phyloP scores from a whole-genome alignment of 2,329 filamentous ascomycete genomes.

The Clathrospora elynae region DNA sequence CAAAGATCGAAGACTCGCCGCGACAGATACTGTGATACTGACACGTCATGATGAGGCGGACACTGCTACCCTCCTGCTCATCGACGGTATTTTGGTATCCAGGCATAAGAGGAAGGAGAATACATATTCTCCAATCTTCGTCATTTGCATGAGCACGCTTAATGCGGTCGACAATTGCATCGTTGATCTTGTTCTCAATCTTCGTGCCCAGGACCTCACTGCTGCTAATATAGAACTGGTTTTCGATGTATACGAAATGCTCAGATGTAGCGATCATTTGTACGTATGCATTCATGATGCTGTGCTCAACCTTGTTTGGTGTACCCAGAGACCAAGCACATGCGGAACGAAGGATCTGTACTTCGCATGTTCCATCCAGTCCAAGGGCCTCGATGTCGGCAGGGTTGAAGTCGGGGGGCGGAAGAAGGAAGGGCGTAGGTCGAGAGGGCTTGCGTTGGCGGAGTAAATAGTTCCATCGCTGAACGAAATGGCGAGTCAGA shows the following conservation, averaged over 20 bases:
- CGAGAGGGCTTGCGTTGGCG: constrained; percentile 90
- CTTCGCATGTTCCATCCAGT: constrained; percentile 90
- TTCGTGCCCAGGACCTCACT: constrained; percentile 85
- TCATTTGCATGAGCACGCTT: constrained; percentile 80
- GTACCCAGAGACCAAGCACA: constrained; percentile 91
- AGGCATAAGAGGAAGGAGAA: constrained; percentile 95
- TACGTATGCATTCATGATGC: constrained; percentile 93
- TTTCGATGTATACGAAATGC: constrained; percentile 98
- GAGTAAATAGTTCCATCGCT: constrained; percentile 96
- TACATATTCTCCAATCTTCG: constrained; percentile 87
- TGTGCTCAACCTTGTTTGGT: constrained; percentile 81
- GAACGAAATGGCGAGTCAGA: constrained; percentile 92
- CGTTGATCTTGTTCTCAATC: constrained; percentile 91
- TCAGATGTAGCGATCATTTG: constrained; percentile 95
- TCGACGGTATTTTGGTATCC: constrained; percentile 98
- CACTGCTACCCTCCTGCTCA: constrained; percentile 89
- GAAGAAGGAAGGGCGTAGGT: constrained; percentile 89
- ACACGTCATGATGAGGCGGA: constrained; percentile 94
- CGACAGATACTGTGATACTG: constrained; percentile 96
- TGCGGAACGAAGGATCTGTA: constrained; percentile 92
- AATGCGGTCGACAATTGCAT: constrained; percentile 90
- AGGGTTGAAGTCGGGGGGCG: constrained; percentile 86
- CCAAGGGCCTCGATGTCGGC: constrained; percentile 87
- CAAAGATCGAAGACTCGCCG: constrained; percentile 90
- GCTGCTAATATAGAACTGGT: constrained; percentile 97